Base-by-base conservation (phyloP, 1,139 yeast genomes). In the Geotrichum restrictum region DNA sequence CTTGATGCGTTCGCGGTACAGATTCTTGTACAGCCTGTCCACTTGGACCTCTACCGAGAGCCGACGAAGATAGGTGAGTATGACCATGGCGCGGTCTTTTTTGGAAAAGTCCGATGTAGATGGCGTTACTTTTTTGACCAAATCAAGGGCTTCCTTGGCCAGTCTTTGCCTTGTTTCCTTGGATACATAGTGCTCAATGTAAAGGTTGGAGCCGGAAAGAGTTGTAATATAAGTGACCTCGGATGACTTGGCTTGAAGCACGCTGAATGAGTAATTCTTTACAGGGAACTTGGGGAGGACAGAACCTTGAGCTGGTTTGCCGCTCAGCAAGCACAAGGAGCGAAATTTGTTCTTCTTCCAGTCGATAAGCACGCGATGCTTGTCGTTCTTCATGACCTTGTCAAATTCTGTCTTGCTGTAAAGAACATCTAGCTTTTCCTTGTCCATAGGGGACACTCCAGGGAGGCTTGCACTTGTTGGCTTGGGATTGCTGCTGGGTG, bases 281-380 rank as follows among this genome's bases (percentile, higher is more conserved):
- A 63, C 64, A 51, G 69, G 57, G 58, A 66, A n/a, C 40, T 51
- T 1, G 73, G 77, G 53, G 64, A 67, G 29, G 56, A 54, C 34
- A 52, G 57, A 51, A 16, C 43, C n/a, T 56, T 49, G 6, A 55
- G 65, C 27, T 5, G 88, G 85, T 3, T 57, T 58, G 22, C 70
- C 80, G 4, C 80, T 69, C 31, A 83, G 65, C 5, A 83, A 74
- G 60, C 85, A 77, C 61, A 77, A 64, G 1, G 85, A 72, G 48
- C 91, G 71, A 63, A 82, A 83, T 65, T 80, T 79, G 69, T 83
- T 83, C 62, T 82, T 82, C 43, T 72, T 65, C 75, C 81, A 83
- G 64, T 83, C 89, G 31, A 81, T 75, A 53, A 82, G 69, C 19
- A 83, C 79, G 34, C 88, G 71, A 62, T 82, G 81, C 54, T 81